A percentile compares a stretch with the other conserved stretches of the same genome.
Conservation (phyloP, 225 moss, liverwort and hornwort species). For the Sphagnum tenellum region DNA sequence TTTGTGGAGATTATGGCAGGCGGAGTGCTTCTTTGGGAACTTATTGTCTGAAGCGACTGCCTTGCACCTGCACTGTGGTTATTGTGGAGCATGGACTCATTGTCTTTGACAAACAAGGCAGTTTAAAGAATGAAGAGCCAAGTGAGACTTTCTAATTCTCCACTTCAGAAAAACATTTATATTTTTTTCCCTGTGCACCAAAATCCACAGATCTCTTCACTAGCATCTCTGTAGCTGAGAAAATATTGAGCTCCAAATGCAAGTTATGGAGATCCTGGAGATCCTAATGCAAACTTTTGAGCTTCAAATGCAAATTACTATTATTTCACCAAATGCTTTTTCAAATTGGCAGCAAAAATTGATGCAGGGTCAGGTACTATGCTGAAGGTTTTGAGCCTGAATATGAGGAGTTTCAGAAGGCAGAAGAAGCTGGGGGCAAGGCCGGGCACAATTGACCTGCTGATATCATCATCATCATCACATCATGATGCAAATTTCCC, state of each 20-base stretch:
- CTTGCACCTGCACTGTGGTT: conserved; percentile 42
- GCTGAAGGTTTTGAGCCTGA: conserved; percentile 26
- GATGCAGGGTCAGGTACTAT: neutral
- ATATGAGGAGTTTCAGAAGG: conserved; percentile 30
- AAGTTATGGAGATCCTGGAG: too few relatives aligned
- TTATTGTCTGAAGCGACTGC: conserved; percentile 44
- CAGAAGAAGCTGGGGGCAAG: conserved; percentile 10
- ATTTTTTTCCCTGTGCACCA: too few relatives aligned
- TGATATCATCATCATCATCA: too few relatives aligned
- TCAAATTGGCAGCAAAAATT: neutral
- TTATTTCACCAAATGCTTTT: neutral
- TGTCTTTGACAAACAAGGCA: conserved; percentile 38
- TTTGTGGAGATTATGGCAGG: too few relatives aligned
- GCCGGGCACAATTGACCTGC: too few relatives aligned
- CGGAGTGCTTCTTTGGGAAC: conserved; percentile 22
- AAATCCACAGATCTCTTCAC: too few relatives aligned
- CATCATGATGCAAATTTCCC: too few relatives aligned
- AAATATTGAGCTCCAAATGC: too few relatives aligned
- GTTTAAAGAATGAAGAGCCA: conserved; percentile 25
- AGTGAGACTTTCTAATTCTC: conserved; percentile 9
- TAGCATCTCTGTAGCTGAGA: too few relatives aligned
- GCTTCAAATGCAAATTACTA: too few relatives aligned
- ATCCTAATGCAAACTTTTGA: too few relatives aligned
- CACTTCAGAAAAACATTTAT: too few relatives aligned
- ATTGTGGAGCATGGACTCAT: conserved; percentile 43